These are phyloP conservation scores for Lanmaoa rubissima DNA, from an alignment of 768 basidiomycete species.

Conservation along the genomic window DNA sequence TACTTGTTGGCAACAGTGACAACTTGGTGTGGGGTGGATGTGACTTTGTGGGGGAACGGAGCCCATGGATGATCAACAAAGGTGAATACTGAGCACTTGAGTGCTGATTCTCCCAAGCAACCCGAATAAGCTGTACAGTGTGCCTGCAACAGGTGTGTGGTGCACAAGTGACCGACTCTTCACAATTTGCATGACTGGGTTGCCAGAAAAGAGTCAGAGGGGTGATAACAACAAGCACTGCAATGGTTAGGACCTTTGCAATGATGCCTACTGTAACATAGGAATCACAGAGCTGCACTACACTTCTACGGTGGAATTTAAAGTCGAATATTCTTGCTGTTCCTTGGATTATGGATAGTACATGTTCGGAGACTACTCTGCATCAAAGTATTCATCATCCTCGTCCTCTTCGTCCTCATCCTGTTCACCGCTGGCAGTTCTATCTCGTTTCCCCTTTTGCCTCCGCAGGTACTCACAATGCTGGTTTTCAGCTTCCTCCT, in stretches of 20 bases:
- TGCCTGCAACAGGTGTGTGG: no score
- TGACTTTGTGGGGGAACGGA: neutral
- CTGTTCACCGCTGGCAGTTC: conserved; percentile 7
- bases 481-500: conserved; percentile 14
- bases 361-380: neutral
- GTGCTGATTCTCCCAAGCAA: neutral
- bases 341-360: neutral
- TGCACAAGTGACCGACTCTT: no score
- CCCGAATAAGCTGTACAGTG: neutral
- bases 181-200: no score
- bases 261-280: no score
- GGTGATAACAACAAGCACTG: no score
- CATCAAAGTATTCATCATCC: neutral
- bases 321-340: no score
- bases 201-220: no score
- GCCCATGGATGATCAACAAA: neutral
- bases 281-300: no score
- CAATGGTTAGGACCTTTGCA: no score
- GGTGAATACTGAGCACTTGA: neutral
- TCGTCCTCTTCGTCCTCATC: conserved; percentile 13
- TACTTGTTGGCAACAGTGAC: neutral
- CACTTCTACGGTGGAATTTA: no score
- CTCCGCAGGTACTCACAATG: conserved; percentile 4
- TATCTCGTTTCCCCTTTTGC: conserved; percentile 5
- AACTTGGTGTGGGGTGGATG: neutral